Conservation (phyloP, 352 stramenopile genomes). For the Pythium aquatile region DNA sequence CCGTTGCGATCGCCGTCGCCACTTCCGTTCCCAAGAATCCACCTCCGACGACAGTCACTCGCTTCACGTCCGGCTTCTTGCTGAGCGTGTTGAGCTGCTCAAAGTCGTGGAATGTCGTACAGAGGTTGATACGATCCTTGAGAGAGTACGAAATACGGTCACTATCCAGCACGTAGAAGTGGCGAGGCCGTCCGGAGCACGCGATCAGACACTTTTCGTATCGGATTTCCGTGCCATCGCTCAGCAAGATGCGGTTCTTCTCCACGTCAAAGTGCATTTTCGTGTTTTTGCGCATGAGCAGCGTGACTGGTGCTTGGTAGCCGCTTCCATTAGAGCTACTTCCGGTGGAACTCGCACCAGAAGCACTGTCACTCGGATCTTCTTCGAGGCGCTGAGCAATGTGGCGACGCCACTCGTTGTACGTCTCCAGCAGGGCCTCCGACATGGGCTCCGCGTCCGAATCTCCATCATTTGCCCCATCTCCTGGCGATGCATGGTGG, state of each 20-base stretch:
- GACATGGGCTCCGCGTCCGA: constrained; percentile 28
- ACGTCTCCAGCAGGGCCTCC: constrained; percentile 73
- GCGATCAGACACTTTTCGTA: constrained; percentile 90
- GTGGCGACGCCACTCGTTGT: constrained; percentile 91
- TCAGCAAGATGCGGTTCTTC: constrained; percentile 78
- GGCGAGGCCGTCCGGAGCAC: constrained; percentile 71
- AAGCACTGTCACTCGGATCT: constrained; percentile 36
- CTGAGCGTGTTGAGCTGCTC: constrained; percentile 67
- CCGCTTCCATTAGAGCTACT: not conserved
- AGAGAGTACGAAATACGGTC: constrained; percentile 80
- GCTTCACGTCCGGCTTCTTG: constrained; percentile 44
- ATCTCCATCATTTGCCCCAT: constrained; percentile 22
- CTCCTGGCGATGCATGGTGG: constrained; percentile 19
- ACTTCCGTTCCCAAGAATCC: constrained; percentile 91
- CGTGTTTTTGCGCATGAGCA: constrained; percentile 73
- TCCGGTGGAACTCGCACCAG: not conserved
- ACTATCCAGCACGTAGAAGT: constrained; percentile 89
- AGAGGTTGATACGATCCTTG: constrained; percentile 85
- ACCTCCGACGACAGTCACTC: constrained; percentile 84
- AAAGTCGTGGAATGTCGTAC: constrained; percentile 81
- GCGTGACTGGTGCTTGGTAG: constrained; percentile 49
- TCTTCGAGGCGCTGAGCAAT: constrained; percentile 78
- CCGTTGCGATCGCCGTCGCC: constrained; percentile 64
- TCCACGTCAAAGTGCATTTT: constrained; percentile 82
- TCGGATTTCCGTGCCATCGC: constrained; percentile 72